Evolutionary conservation across 2,329 filamentous ascomycete genomes (phyloP).

Genomic region (Penicillium sp.): DNA sequence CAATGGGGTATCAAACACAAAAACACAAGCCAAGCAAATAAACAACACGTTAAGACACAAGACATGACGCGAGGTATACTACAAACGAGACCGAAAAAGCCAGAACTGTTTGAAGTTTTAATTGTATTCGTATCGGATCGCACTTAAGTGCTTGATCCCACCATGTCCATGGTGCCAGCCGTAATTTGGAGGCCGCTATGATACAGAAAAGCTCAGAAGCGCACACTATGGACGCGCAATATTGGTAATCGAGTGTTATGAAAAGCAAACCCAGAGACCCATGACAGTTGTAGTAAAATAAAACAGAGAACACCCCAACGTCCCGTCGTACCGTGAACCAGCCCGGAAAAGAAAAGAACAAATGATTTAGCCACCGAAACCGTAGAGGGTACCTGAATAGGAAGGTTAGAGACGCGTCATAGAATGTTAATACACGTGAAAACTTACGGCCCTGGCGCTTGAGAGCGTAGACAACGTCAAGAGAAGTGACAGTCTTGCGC

Average conservation of each 20-base stretch:
- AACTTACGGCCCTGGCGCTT: slow-evolving; percentile 59
- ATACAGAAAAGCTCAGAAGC: slow-evolving; percentile 42
- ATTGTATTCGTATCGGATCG: slow-evolving; percentile 40
- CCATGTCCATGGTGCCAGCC: slow-evolving; percentile 36
- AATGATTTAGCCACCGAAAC: slow-evolving; percentile 75
- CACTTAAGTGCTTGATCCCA: slow-evolving; percentile 27
- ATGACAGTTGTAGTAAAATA: slow-evolving; percentile 38
- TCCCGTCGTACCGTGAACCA: slow-evolving; percentile 45
- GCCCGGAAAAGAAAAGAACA: slow-evolving; percentile 38
- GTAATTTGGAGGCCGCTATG: slow-evolving; percentile 40
- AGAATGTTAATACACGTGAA: background rate
- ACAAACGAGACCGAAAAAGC: background rate
- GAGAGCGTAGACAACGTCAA: slow-evolving; percentile 62
- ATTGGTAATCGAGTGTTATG: slow-evolving; percentile 37
- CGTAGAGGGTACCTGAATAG: slow-evolving; percentile 66
- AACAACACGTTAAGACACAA: background rate
- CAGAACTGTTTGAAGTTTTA: slow-evolving; percentile 16
- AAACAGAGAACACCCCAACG: slow-evolving; percentile 45
- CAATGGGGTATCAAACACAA: too few relatives aligned
- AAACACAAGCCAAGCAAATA: background rate
- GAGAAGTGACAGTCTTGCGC: slow-evolving; percentile 58
- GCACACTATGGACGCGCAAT: slow-evolving; percentile 41
- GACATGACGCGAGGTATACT: background rate
- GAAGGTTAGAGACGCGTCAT: slow-evolving; percentile 19
- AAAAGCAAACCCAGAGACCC: slow-evolving; percentile 45